Conservation (phyloP, 192 early-diverging fungal genomes). For the Podila horticola region DNA sequence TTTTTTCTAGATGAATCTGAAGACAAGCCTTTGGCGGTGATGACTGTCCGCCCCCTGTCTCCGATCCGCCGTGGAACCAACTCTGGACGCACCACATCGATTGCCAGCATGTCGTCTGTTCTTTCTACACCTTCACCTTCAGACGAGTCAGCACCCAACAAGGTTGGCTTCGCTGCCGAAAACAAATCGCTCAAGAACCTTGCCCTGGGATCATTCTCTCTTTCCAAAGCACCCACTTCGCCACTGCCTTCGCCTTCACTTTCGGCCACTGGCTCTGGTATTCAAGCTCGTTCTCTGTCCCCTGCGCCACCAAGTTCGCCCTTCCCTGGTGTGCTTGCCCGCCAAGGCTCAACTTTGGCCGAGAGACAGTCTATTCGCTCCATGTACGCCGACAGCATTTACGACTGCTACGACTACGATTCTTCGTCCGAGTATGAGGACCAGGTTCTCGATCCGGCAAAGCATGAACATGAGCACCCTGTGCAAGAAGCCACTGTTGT, state of each 20-base stretch:
- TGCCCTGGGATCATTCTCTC: conserved; percentile 16
- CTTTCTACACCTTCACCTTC: conserved; percentile 21
- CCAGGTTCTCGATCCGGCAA: neutral
- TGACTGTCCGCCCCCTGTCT: conserved; percentile 42
- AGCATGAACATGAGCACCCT: neutral
- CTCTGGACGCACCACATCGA: conserved; percentile 9
- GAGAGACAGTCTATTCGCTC: conserved; percentile 40
- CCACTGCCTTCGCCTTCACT: conserved; percentile 37
- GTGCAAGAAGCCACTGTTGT: neutral
- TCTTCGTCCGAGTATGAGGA: conserved; percentile 36
- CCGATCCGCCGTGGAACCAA: conserved; percentile 34
- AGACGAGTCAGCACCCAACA: neutral
- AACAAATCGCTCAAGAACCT: conserved; percentile 9
- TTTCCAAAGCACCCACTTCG: conserved; percentile 37
- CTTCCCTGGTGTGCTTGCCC: conserved; percentile 27
- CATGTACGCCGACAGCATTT: conserved; percentile 48
- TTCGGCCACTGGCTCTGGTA: neutral
- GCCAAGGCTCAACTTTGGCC: conserved; percentile 32
- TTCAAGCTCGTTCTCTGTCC: neutral
- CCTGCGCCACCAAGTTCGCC: neutral
- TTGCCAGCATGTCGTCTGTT: conserved; percentile 29
- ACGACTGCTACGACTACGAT: conserved; percentile 51
- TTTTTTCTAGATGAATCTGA: neutral
- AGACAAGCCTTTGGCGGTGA: neutral
- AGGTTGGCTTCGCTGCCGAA: neutral